Evolutionary conservation across 306 rosid species (phyloP).

Genomic region (Trifolium fragiferum): DNA sequence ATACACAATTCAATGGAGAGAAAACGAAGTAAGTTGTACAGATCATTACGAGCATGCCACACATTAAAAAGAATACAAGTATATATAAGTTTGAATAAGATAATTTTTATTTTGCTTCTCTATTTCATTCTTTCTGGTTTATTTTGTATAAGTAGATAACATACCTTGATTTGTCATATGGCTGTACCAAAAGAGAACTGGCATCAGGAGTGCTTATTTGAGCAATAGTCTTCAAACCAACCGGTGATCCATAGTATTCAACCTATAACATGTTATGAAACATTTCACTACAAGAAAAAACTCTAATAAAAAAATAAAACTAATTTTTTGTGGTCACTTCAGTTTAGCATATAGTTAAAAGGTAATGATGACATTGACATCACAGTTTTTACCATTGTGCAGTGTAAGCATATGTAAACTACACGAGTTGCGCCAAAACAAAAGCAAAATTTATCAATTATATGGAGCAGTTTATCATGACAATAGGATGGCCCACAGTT

Average conservation of each 20-base stretch:
- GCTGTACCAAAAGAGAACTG: slow-evolving; percentile 82
- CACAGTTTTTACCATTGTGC: slow-evolving; percentile 1
- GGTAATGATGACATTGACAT: slow-evolving; percentile 5
- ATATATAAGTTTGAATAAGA: slow-evolving; percentile 26
- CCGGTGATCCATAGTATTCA: slow-evolving; percentile 94
- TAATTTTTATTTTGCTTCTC: slow-evolving; percentile 13
- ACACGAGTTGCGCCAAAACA: slow-evolving; percentile 20
- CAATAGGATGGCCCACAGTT: background rate
- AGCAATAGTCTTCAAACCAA: slow-evolving; percentile 93
- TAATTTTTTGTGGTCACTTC: background rate
- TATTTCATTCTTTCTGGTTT: slow-evolving; percentile 29
- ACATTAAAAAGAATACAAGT: slow-evolving; percentile 15
- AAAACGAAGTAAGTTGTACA: background rate
- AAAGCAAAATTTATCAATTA: slow-evolving; percentile 1
- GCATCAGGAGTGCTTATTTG: slow-evolving; percentile 95
- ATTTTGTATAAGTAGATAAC: background rate
- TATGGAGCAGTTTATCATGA: background rate
- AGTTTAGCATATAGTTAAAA: slow-evolving; percentile 17
- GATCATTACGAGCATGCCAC: slow-evolving; percentile 12
- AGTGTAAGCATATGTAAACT: slow-evolving; percentile 17
- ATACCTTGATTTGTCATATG: slow-evolving; percentile 96
- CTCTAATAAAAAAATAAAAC: slow-evolving; percentile 20
- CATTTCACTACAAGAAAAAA: slow-evolving; percentile 37
- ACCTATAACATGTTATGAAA: slow-evolving; percentile 61
- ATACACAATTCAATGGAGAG: background rate